Evolutionary conservation across 1,284 basidiomycete genomes (phyloP), one percentile per base, ranked within the genome.

Genomic region (Amylostereum areolatum): DNA sequence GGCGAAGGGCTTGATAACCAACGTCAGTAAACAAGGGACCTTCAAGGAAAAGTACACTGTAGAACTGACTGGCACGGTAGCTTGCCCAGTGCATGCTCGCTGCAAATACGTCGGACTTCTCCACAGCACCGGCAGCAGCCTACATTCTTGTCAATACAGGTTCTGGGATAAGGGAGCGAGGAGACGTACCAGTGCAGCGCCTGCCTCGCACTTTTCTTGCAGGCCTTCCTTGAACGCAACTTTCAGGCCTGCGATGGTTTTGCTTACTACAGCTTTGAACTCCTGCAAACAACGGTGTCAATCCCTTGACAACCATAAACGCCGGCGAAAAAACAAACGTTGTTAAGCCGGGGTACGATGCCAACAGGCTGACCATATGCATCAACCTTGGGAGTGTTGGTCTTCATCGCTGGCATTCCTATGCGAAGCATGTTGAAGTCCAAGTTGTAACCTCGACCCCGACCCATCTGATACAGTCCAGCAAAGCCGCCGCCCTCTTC

Each of bases 41-140:
- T 39, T 34, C 24, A 51, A 11, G 42, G 8, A 42, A 33, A 25
- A 24, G 18, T 10, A 8, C n/a, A 37, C 9, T 12, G 11, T 18
- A 32, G 10, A 12, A 67, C 72, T 61, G 53, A 79, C 77, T 78
- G 2, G 77, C 77, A 52, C 78, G 69, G 58, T 78, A 80, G 18
- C 75, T 78, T 0, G 50, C 63, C 80, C 81, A 83, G 53, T 83
- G 79, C 73, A 80, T 79, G 3, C 72, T 71, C 3, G 58, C 62
- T 2, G 77, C 74, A 57, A 83, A 77, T 3, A 68, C 66, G 50
- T 81, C 78, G 0, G 70, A 66, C 3, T 72, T 76, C 7, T 67
- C 54, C 3, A 80, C 65, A 3, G 80, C 77, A 47, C 66, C 64
- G 2, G 64, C 62, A 11, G 77, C 68, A 52, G 79, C 78, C 78